Evolutionary conservation across 768 basidiomycete species (phyloP).

Genomic region (Rhizopogon rudus): DNA sequence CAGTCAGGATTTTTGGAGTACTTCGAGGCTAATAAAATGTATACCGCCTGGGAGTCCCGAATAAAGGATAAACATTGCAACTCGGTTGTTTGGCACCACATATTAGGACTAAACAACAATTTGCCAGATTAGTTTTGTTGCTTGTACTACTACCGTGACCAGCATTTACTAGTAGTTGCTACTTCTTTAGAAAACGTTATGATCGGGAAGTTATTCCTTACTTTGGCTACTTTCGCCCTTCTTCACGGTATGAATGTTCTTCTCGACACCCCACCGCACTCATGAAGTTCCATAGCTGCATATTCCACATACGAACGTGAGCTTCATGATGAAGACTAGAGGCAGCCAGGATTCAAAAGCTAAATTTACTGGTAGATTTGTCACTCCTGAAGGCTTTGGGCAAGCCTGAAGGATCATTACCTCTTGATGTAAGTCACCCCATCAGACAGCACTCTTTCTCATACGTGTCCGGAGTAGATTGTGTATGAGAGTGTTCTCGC

Average conservation of each 20-base stretch:
- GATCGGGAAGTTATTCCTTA: conserved; percentile 43
- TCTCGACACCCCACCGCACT: conserved; percentile 1
- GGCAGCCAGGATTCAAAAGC: conserved; percentile 1
- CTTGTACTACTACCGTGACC: no score
- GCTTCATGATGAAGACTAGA: conserved; percentile 18
- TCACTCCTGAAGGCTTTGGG: conserved; percentile 75
- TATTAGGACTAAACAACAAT: no score
- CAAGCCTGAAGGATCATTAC: conserved; percentile 60
- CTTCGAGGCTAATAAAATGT: no score
- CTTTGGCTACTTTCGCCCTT: conserved; percentile 41
- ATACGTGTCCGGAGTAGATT: conserved; percentile 39
- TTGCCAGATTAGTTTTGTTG: no score
- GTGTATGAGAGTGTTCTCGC: conserved; percentile 60
- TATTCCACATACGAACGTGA: conserved; percentile 79
- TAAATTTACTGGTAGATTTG: conserved; percentile 43
- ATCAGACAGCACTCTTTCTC: background rate
- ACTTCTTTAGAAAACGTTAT: conserved; percentile 20
- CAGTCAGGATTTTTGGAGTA: no score
- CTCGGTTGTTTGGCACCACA: no score
- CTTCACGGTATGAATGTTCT: conserved; percentile 45
- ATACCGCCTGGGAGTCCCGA: no score
- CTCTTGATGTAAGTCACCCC: conserved; percentile 47
- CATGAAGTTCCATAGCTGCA: conserved; percentile 46
- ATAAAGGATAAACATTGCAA: no score
- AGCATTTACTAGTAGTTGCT: no score